phyloP scores from a whole-genome alignment of 352 stramenopile genomes.

The Plasmopara halstedii region DNA sequence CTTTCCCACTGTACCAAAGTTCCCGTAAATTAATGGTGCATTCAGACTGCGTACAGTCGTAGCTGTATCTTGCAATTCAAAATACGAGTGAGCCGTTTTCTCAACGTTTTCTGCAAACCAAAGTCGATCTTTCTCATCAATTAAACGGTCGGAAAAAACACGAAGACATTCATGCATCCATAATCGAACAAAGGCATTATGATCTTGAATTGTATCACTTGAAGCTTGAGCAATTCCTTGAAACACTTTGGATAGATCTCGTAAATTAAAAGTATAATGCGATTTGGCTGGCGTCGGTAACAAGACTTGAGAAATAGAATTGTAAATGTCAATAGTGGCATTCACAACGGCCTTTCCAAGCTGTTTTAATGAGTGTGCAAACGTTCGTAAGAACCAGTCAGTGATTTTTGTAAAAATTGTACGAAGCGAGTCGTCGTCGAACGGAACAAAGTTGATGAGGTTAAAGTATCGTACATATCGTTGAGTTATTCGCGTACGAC shows the following conservation, averaged over 20 bases:
- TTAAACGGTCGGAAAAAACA: constrained; percentile 88
- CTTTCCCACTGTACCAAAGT: constrained; percentile 78
- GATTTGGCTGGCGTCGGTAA: constrained; percentile 90
- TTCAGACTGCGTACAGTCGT: no score
- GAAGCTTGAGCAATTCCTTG: constrained; percentile 85
- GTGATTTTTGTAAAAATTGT: constrained; percentile 87
- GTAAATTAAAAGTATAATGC: constrained; percentile 94
- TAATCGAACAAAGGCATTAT: constrained; percentile 79
- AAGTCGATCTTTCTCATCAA: constrained; percentile 79
- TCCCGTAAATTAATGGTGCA: no score
- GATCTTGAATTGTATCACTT: constrained; percentile 70
- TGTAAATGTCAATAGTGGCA: constrained; percentile 90
- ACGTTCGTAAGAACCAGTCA: constrained; percentile 86
- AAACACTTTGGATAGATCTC: constrained; percentile 91
- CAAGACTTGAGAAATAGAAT: constrained; percentile 84
- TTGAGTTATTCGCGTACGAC: constrained; percentile 88
- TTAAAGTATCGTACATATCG: constrained; percentile 92
- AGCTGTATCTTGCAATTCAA: constrained; percentile 65
- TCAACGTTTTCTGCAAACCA: constrained; percentile 81
- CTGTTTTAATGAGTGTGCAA: constrained; percentile 73
- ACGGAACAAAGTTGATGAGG: constrained; percentile 90
- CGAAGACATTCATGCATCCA: constrained; percentile 90
- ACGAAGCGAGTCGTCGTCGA: constrained; percentile 81
- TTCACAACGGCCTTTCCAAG: constrained; percentile 59
- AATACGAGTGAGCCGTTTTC: constrained; percentile 67